Evolutionary conservation across 495 filamentous ascomycete species (phyloP), one percentile per base, ranked within the genome.

Genomic region (Pyrenopolyporus hunteri): DNA sequence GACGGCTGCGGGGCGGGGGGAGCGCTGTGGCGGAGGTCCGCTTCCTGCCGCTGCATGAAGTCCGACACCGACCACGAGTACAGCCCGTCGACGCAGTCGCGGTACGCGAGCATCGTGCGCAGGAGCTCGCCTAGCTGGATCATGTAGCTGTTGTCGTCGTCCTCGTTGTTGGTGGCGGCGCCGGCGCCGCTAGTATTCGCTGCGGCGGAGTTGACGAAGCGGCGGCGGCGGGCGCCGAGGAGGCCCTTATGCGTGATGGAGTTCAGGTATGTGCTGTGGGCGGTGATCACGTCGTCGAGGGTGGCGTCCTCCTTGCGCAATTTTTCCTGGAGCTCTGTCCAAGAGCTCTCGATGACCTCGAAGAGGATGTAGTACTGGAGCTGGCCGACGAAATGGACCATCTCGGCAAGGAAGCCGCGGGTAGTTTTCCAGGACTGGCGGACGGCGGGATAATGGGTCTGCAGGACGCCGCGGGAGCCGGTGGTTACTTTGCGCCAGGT

Each of bases 291-390:
- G 70, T 98, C 94, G 76, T 98, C 95, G 11, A 99, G 83, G 0
- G 95, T 99, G 66, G 86, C 89, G 28, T 88, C 88, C 11, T 91
- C 89, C 69, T 89, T 92, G 40, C 79, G 82, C 49, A 97, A 86
- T 31, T 88, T 88, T 2, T 83, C 81, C 64, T 96, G 88, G 6
- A 99, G 82, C 62, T 91, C 86, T 58, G 89, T 86, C 95, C 95
- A 99, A 49, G 88, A 90, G 48, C 87, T 85, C 73, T 98, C 94
- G 70, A 99, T 98, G 61, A 99, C 95, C 73, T 98, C 94, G 67
- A 97, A 97, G 13, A 99, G 83, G 64, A 99, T 97, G 73, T 99
- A 99, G 75, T 97, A 97, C 71, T 98, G 95, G 26, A 99, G 82
- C 73, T 99, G 95, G 54, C 89, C 89, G 66, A 98, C 89, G 63